These are phyloP conservation scores for Rhynchosporium secalis DNA, from an alignment of 2,329 filamentous ascomycete species.

Conservation along the genomic window DNA sequence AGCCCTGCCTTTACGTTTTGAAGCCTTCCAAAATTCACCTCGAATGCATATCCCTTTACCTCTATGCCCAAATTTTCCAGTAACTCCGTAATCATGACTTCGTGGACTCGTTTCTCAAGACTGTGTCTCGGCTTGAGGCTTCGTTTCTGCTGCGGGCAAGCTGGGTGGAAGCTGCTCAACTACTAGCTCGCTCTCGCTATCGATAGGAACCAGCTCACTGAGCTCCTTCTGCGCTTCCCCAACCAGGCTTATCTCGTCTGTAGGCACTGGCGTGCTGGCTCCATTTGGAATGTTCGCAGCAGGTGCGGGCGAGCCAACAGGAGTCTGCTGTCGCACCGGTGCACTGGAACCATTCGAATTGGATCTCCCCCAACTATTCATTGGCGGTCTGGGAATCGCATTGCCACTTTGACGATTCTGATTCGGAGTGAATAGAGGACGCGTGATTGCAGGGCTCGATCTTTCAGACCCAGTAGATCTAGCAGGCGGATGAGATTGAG, in stretches of 20 bases:
- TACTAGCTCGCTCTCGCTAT: slow-evolving; percentile 30
- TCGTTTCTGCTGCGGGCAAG: not conserved
- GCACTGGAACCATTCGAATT: slow-evolving; percentile 30
- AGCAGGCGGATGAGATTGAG: slow-evolving; percentile 17
- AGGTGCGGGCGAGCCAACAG: slow-evolving; percentile 28
- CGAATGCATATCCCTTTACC: not conserved
- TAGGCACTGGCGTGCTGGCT: slow-evolving; percentile 24
- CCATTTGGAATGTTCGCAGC: slow-evolving; percentile 28
- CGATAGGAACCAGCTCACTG: slow-evolving; percentile 30
- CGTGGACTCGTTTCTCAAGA: slow-evolving; percentile 9
- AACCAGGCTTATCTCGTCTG: slow-evolving; percentile 22
- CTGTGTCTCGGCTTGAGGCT: not conserved
- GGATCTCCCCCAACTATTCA: slow-evolving; percentile 25
- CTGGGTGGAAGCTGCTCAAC: slow-evolving; percentile 25
- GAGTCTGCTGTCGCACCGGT: slow-evolving; percentile 25
- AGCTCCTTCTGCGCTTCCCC: slow-evolving; percentile 25
- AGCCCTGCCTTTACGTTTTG: not conserved
- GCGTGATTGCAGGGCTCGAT: slow-evolving; percentile 30
- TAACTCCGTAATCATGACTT: slow-evolving; percentile 11
- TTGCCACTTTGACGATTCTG: slow-evolving; percentile 28
- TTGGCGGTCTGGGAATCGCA: slow-evolving; percentile 36
- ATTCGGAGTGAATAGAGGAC: slow-evolving; percentile 35
- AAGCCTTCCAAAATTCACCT: slow-evolving; percentile 1
- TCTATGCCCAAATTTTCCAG: not conserved
- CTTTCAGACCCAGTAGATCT: slow-evolving; percentile 26